phyloP scores from a whole-genome alignment of 2,329 filamentous ascomycete genomes.

The Coniochaeta pulveracea region DNA sequence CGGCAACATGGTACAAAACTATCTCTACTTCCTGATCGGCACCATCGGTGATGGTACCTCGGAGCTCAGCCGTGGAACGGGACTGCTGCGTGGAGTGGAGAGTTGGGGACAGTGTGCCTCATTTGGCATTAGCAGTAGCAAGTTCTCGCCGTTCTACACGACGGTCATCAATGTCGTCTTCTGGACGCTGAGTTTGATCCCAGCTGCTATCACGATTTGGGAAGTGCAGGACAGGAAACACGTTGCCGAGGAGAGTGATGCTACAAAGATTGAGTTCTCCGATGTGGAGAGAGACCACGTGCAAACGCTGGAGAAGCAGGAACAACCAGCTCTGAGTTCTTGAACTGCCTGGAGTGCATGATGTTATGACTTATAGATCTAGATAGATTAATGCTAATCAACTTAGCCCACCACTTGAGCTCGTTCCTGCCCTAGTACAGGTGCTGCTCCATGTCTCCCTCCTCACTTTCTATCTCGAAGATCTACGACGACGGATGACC shows the following conservation, averaged over 20 bases:
- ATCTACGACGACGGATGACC: too few species aligned
- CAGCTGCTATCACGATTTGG: conserved; percentile 11
- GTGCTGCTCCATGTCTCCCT: too few species aligned
- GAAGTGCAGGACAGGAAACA: conserved; percentile 9
- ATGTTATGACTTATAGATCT: too few species aligned
- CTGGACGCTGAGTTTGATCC: conserved; percentile 13
- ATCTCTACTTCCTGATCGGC: conserved; percentile 11
- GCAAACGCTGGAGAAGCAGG: too few species aligned
- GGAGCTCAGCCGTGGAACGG: conserved; percentile 11
- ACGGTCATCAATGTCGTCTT: conserved; percentile 13
- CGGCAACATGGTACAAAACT: conserved; percentile 9
- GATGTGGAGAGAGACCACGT: too few species aligned
- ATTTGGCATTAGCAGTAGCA: conserved; percentile 15
- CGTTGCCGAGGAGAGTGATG: conserved; percentile 4
- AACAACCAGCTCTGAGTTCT: too few species aligned
- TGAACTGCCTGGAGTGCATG: too few species aligned
- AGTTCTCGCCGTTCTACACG: conserved; percentile 15
- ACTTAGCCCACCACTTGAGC: too few species aligned
- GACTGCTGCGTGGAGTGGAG: conserved; percentile 12
- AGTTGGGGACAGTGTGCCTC: conserved; percentile 14
- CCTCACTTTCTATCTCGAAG: too few species aligned
- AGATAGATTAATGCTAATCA: too few species aligned
- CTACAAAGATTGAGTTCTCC: background rate
- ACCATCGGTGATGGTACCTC: conserved; percentile 11
- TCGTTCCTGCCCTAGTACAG: too few species aligned